A percentile compares a stretch with the other conserved stretches of the same genome.
Conservation (phyloP, 208 protist species). For the Perkinsela sp. region DNA sequence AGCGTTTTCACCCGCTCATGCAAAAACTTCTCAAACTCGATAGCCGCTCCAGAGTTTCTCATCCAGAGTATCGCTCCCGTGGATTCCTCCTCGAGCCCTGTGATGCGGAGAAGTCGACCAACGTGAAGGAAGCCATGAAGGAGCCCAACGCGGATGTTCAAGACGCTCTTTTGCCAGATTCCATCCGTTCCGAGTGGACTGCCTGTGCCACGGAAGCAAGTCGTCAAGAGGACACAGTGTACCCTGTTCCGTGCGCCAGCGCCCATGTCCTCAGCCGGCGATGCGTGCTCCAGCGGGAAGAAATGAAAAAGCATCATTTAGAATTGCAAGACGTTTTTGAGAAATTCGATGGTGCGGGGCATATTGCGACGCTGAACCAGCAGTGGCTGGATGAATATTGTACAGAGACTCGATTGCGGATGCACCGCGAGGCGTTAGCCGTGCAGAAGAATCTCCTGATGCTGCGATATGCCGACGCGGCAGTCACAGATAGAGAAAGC, state of each 20-base stretch:
- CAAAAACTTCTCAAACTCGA: neutral
- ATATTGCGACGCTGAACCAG: neutral
- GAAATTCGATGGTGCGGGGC: neutral
- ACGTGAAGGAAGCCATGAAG: neutral
- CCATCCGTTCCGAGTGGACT: neutral
- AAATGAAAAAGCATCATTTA: neutral
- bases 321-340: neutral
- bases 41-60: neutral
- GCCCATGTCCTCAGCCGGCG: neutral
- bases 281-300: neutral
- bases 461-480: neutral
- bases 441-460: neutral
- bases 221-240: neutral
- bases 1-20: neutral
- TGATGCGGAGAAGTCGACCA: neutral
- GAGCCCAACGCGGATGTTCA: neutral
- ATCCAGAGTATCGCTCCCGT: neutral
- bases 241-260: neutral
- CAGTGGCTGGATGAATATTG: neutral
- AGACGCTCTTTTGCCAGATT: neutral
- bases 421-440: neutral
- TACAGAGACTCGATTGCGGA: neutral
- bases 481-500: neutral
- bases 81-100: neutral
- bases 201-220: neutral